Percentiles rank a stretch among this genome's conserved stretches.
Conservation (phyloP, 2,329 filamentous ascomycete genomes). For the Ceratocystis cubensis region DNA sequence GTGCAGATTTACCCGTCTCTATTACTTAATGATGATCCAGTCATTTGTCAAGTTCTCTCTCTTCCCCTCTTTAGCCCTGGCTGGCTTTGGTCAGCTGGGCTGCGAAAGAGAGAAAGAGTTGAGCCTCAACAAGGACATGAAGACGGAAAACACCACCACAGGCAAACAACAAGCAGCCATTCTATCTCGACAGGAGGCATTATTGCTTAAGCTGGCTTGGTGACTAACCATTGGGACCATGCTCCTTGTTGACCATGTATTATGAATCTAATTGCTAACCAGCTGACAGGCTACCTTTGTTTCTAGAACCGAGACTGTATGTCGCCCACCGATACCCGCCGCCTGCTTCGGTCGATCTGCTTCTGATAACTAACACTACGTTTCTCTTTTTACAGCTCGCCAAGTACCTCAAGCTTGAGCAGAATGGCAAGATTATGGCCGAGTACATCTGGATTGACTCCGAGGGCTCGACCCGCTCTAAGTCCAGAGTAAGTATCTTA, state of each 20-base stretch:
- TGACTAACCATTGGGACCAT: neutral
- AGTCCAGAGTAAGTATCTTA: conserved; percentile 69
- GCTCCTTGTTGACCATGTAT: neutral
- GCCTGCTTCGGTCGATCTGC: neutral
- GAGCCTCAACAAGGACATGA: conserved; percentile 11
- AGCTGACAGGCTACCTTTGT: conserved; percentile 15
- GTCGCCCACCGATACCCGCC: neutral
- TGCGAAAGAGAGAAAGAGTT: neutral
- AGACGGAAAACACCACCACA: neutral
- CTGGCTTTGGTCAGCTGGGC: neutral
- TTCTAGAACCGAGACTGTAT: conserved; percentile 20
- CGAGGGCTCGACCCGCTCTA: conserved; percentile 72
- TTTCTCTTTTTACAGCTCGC: conserved; percentile 48
- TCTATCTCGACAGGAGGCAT: neutral
- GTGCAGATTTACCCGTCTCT: neutral
- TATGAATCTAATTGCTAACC: conserved; percentile 14
- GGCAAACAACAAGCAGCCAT: neutral
- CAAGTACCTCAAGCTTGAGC: conserved; percentile 85
- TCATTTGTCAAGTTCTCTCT: conserved; percentile 3
- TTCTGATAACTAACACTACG: conserved; percentile 3
- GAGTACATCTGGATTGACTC: conserved; percentile 97
- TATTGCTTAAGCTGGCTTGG: neutral
- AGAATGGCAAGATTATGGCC: conserved; percentile 78
- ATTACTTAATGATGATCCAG: neutral
- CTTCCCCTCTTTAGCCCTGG: neutral